Conservation (phyloP, 768 basidiomycete genomes). For the Podaxis pistillaris region DNA sequence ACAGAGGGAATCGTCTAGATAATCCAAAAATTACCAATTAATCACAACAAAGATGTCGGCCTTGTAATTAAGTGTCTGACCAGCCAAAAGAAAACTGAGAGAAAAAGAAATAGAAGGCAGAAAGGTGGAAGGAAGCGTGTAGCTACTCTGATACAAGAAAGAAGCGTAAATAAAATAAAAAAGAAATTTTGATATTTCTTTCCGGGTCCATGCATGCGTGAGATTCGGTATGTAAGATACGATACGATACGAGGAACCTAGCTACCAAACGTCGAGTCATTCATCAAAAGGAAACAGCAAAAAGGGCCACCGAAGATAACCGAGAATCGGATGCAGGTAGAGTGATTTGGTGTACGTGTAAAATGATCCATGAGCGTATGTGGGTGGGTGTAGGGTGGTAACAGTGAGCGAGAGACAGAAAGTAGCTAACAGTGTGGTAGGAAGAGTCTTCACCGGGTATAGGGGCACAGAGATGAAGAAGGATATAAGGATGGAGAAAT, state of each 20-base stretch:
- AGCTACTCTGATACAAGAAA: background rate
- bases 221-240: background rate
- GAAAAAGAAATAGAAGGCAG: background rate
- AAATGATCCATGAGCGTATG: slow-evolving; percentile 10
- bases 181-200: background rate
- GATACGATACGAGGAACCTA: background rate
- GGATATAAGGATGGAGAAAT: background rate
- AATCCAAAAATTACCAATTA: no score
- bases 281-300: background rate
- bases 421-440: background rate
- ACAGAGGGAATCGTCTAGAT: no score
- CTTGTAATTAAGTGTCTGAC: background rate
- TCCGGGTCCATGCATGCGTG: background rate
- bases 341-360: slow-evolving; percentile 15
- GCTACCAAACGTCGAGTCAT: background rate
- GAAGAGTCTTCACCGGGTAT: slow-evolving; percentile 5
- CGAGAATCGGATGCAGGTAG: slow-evolving; percentile 6
- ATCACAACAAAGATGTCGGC: no score
- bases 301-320: background rate
- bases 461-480: background rate
- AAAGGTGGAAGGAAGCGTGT: background rate
- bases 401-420: background rate
- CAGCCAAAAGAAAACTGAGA: background rate
- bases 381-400: background rate
- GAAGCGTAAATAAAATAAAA: background rate